phyloP scores from a whole-genome alignment of 2,329 filamentous ascomycete species.

The Xenosphaeropsis pyriputrescens region DNA sequence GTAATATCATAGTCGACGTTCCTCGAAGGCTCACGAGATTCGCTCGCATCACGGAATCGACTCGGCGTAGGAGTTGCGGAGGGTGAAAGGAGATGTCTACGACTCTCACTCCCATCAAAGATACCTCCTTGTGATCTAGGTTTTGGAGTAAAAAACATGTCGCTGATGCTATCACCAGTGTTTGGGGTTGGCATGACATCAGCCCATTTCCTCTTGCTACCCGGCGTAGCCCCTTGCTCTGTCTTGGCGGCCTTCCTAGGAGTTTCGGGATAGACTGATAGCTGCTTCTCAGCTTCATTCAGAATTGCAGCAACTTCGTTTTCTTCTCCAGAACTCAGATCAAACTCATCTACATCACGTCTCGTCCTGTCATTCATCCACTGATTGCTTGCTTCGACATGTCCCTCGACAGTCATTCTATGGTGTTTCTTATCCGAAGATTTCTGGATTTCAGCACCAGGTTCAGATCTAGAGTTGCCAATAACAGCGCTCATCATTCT shows the following conservation, averaged over 20 bases:
- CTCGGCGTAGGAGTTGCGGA: constrained; percentile 12
- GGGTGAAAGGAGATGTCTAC: constrained; percentile 6
- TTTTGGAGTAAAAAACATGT: constrained; percentile 9
- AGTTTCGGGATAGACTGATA: constrained; percentile 8
- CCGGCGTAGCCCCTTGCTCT: constrained; percentile 9
- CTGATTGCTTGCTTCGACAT: constrained; percentile 5
- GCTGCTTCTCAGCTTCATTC: constrained; percentile 3
- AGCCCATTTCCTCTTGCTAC: constrained; percentile 14
- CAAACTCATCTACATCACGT: constrained; percentile 14
- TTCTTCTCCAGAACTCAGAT: constrained; percentile 10
- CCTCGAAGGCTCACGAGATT: not conserved
- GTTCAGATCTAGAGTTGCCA: constrained; percentile 29
- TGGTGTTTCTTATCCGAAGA: constrained; percentile 4
- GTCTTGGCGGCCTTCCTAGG: constrained; percentile 12
- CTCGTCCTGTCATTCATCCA: constrained; percentile 5
- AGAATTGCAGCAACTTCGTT: constrained; percentile 2
- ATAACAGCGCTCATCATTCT: constrained; percentile 29
- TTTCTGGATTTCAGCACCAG: constrained; percentile 3
- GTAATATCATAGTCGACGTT: constrained; percentile 21
- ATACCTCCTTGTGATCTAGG: constrained; percentile 7
- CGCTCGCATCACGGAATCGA: constrained; percentile 7
- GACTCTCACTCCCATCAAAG: constrained; percentile 11
- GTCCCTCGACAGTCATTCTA: constrained; percentile 6
- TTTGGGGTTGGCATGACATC: constrained; percentile 13
- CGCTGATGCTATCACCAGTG: constrained; percentile 5